These are phyloP conservation scores for Salvia hispanica DNA, from an alignment of 257 asterid genomes.

Conservation along the genomic window DNA sequence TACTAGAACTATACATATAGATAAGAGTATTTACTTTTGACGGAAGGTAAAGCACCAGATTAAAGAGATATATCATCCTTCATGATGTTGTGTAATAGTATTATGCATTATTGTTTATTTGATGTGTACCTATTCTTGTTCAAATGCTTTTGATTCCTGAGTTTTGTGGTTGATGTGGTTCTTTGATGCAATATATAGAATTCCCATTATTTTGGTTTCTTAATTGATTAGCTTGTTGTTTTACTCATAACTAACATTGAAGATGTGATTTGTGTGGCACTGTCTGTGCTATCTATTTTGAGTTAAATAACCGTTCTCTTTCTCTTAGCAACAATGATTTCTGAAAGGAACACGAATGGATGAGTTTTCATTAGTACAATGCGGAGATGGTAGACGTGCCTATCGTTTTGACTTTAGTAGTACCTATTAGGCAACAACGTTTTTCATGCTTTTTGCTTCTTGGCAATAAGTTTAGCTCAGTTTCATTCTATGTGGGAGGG, in stretches of 20 bases:
- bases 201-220: constrained; percentile 13
- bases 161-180: constrained; percentile 5
- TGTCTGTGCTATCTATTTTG: not conserved
- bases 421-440: no score
- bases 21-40: constrained; percentile 28
- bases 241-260: no score
- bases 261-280: not conserved
- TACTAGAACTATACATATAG: constrained; percentile 28
- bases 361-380: not conserved
- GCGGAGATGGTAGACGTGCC: not conserved
- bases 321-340: not conserved
- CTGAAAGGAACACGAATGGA: not conserved
- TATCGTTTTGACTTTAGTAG: not conserved
- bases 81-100: constrained; percentile 29
- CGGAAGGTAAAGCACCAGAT: constrained; percentile 28
- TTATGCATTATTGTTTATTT: constrained; percentile 10
- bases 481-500: not conserved
- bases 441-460: constrained; percentile 14
- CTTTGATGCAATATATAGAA: not conserved
- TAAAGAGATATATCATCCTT: constrained; percentile 36
- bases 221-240: not conserved
- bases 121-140: constrained; percentile 21
- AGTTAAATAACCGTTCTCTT: no score
- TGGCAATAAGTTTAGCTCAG: not conserved
- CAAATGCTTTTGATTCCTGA: constrained; percentile 22